phyloP scores from a whole-genome alignment of 139 green algal species.

The Deuterostichococcus epilithicus region DNA sequence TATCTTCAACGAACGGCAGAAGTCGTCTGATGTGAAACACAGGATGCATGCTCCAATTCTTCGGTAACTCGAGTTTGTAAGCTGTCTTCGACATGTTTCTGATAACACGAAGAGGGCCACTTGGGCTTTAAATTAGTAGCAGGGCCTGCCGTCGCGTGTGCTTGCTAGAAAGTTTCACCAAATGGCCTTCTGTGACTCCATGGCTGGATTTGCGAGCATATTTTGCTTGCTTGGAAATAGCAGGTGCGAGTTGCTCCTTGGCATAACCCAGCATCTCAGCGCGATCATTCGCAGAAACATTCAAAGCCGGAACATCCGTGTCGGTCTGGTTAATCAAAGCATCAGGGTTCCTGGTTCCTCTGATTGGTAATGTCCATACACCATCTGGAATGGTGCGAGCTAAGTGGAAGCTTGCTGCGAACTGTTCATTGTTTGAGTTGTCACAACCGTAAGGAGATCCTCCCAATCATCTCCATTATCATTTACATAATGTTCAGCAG shows the following conservation, averaged over 20 bases:
- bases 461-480: conserved; percentile 10
- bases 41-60: neutral
- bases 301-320: neutral
- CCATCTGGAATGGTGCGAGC: neutral
- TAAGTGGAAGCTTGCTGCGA: neutral
- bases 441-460: neutral
- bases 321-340: neutral
- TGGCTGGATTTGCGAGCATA: neutral
- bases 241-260: neutral
- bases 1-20: neutral
- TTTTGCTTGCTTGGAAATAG: neutral
- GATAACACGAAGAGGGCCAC: neutral
- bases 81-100: neutral
- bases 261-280: too few species aligned
- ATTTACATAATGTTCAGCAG: conserved; percentile 3
- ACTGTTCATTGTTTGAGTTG: conserved; percentile 29
- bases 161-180: neutral
- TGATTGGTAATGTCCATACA: neutral
- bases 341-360: neutral
- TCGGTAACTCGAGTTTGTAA: neutral
- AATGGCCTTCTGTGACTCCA: neutral
- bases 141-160: neutral
- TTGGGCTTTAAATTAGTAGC: neutral
- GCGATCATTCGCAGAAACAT: neutral
- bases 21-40: neutral